Conservation (phyloP, 768 basidiomycete genomes). For the Phlebiopsis gigantea region DNA sequence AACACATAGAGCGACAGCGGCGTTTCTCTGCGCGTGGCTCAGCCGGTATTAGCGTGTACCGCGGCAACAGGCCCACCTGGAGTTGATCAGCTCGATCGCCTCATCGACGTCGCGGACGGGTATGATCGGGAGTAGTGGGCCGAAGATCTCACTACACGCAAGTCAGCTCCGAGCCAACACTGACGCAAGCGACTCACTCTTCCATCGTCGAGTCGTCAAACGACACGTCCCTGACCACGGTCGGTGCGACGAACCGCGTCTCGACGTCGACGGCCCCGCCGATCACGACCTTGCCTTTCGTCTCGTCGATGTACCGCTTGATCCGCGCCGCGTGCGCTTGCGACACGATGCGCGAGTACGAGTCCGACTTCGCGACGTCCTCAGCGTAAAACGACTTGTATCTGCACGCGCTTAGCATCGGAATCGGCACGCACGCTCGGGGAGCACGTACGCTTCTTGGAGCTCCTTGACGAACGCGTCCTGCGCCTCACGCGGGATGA, state of each 20-base stretch:
- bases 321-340: conserved; percentile 52
- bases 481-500: conserved; percentile 38
- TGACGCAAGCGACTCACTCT: conserved; percentile 44
- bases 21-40: conserved; percentile 43
- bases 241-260: conserved; percentile 65
- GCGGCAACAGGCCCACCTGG: conserved; percentile 33
- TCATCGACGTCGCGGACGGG: conserved; percentile 66
- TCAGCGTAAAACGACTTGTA: conserved; percentile 52
- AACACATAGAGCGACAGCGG: conserved; percentile 80
- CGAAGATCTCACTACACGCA: conserved; percentile 71
- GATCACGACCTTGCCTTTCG: conserved; percentile 57
- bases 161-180: not conserved
- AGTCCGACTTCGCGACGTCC: conserved; percentile 34
- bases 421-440: not conserved
- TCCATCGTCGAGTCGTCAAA: conserved; percentile 69
- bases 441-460: conserved; percentile 33
- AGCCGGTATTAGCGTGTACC: not conserved
- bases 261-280: conserved; percentile 60
- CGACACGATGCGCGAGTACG: conserved; percentile 49
- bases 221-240: conserved; percentile 59
- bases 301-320: conserved; percentile 55
- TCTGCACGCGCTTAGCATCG: conserved; percentile 28
- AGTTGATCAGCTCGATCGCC: conserved; percentile 65
- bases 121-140: conserved; percentile 73
- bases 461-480: conserved; percentile 36